phyloP scores from a whole-genome alignment of 1,139 yeast genomes.

The Citeromyces hawaiiensis region DNA sequence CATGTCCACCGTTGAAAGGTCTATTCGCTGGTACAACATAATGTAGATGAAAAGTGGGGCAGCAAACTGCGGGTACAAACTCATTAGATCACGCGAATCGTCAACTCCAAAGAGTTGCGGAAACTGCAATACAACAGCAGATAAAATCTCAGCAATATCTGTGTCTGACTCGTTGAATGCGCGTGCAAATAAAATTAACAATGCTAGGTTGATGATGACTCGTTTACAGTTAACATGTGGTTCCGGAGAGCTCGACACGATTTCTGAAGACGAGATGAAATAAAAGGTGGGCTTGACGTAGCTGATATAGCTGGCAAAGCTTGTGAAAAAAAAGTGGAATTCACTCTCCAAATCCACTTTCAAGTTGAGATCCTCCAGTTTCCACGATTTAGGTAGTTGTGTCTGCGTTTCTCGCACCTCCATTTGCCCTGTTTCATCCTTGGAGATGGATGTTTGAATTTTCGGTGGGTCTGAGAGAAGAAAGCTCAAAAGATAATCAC shows the following conservation, averaged over 20 bases:
- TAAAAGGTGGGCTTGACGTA: slow-evolving; percentile 3
- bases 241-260: background rate
- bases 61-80: background rate
- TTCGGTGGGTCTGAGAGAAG: background rate
- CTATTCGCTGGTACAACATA: background rate
- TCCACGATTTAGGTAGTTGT: background rate
- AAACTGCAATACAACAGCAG: slow-evolving; percentile 2
- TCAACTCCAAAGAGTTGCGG: slow-evolving; percentile 1
- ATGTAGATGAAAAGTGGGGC: background rate
- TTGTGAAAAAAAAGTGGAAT: slow-evolving; percentile 2
- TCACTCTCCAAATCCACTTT: slow-evolving; percentile 3
- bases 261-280: slow-evolving; percentile 1
- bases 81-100: background rate
- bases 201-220: slow-evolving; percentile 3
- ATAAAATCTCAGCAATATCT: slow-evolving; percentile 1
- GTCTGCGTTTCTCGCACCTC: background rate
- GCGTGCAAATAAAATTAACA: slow-evolving; percentile 2
- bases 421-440: background rate
- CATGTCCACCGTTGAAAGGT: background rate
- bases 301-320: slow-evolving; percentile 1
- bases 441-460: background rate
- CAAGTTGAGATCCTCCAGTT: background rate
- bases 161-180: slow-evolving; percentile 2
- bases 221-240: slow-evolving; percentile 1
- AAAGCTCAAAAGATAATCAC: slow-evolving; percentile 1